phyloP scores from a whole-genome alignment of 108 stramenopile species.

The Skeletonema menzelii region DNA sequence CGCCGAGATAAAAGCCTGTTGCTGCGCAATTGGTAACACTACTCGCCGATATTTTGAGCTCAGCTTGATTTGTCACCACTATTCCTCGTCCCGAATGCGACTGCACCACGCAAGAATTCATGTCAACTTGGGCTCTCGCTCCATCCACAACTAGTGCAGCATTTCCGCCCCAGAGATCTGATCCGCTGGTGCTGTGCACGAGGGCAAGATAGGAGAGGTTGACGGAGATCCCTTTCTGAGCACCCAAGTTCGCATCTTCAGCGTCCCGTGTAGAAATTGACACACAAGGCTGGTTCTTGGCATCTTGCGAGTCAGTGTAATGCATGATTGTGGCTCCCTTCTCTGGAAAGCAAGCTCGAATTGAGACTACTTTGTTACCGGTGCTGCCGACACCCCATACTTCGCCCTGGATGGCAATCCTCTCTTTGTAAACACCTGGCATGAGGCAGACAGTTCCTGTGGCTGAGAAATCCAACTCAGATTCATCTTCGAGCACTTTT shows the following conservation, averaged over 20 bases:
- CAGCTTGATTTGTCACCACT: conserved; percentile 42
- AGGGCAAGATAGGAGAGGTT: conserved; percentile 22
- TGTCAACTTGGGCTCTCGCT: conserved; percentile 9
- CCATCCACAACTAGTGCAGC: conserved; percentile 26
- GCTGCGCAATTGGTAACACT: conserved; percentile 44
- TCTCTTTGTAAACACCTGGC: conserved; percentile 26
- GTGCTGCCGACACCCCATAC: neutral
- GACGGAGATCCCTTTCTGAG: conserved; percentile 16
- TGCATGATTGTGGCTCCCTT: conserved; percentile 22
- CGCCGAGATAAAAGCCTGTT: conserved; percentile 49
- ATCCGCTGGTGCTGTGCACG: conserved; percentile 21
- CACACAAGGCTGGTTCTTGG: conserved; percentile 15
- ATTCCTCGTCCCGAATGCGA: conserved; percentile 48
- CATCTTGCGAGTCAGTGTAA: neutral
- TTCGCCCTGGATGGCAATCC: conserved; percentile 20
- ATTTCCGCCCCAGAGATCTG: conserved; percentile 50
- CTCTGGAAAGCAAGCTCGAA: conserved; percentile 29
- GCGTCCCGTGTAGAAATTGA: conserved; percentile 1
- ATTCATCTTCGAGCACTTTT: neutral
- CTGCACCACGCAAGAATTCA: conserved; percentile 44
- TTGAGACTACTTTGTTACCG: conserved; percentile 9
- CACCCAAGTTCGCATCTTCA: neutral
- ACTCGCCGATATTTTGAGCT: conserved; percentile 15
- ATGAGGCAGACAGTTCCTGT: conserved; percentile 19
- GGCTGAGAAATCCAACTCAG: conserved; percentile 10